phyloP scores from a whole-genome alignment of 1,284 basidiomycete genomes.

The Agaricales sp. region DNA sequence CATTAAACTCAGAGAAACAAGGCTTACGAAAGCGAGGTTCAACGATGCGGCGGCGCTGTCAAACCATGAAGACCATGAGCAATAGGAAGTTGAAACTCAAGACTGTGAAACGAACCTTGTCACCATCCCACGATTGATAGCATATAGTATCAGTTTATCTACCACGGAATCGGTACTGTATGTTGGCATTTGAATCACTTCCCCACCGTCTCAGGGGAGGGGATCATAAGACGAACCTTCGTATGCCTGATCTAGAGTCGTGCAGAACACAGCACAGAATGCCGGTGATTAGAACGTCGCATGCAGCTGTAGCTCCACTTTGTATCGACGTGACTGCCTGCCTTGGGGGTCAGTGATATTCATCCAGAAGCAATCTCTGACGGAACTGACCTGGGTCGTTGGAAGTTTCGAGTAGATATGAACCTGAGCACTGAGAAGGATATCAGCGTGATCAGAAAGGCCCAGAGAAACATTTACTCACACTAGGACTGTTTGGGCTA shows the following conservation, averaged over 20 bases:
- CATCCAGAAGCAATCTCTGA: no score
- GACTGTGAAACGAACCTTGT: neutral
- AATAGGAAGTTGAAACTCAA: neutral
- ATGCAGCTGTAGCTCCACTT: neutral
- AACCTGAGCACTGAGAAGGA: no score
- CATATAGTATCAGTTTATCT: neutral
- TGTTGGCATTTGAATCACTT: no score
- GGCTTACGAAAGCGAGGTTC: neutral
- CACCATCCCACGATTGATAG: neutral
- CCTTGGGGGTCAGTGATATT: no score
- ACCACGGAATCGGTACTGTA: neutral
- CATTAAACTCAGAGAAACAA: neutral
- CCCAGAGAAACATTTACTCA: neutral
- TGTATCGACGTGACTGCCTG: no score
- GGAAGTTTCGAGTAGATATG: no score
- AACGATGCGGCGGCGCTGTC: neutral
- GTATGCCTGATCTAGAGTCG: neutral
- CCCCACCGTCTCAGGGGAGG: no score
- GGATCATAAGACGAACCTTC: neutral
- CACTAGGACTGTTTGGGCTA: neutral
- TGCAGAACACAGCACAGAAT: neutral
- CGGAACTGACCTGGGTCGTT: no score
- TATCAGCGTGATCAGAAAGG: no score
- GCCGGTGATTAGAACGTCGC: neutral
- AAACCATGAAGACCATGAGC: neutral